phyloP scores from a whole-genome alignment of 371 early-diverging fungal species.

The Vairimorpha necatrix region DNA sequence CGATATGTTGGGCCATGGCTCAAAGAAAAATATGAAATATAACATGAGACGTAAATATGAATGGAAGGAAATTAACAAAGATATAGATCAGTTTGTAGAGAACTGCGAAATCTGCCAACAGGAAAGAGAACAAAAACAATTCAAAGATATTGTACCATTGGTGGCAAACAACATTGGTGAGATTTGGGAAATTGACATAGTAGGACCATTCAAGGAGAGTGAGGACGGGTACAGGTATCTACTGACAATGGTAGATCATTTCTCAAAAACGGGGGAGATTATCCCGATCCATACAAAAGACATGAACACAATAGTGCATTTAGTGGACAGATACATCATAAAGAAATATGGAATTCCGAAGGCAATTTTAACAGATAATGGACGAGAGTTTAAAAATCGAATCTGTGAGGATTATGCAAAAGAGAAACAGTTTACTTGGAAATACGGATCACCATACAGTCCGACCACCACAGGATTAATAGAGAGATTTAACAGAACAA shows the following conservation, averaged over 20 bases:
- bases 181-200: conserved; percentile 25
- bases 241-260: conserved; percentile 10
- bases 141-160: background rate
- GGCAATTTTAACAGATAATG: conserved; percentile 22
- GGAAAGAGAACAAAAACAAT: background rate
- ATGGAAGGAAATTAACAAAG: background rate
- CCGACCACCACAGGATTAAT: conserved; percentile 30
- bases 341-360: conserved; percentile 15
- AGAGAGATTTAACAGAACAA: conserved; percentile 21
- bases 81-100: background rate
- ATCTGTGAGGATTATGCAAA: background rate
- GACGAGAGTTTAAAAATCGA: conserved; percentile 18
- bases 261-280: conserved; percentile 12
- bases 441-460: conserved; percentile 6
- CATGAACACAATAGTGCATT: background rate
- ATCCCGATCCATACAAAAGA: conserved; percentile 1
- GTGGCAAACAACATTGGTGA: background rate
- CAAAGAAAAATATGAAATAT: conserved; percentile 24
- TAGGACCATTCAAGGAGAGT: conserved; percentile 5
- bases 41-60: conserved; percentile 7
- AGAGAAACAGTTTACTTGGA: background rate
- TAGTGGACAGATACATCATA: background rate
- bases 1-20: conserved; percentile 5
- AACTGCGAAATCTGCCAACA: conserved; percentile 22
- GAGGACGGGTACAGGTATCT: conserved; percentile 6